Conservation (phyloP, 306 rosid genomes). For the Quercus mongolica region DNA sequence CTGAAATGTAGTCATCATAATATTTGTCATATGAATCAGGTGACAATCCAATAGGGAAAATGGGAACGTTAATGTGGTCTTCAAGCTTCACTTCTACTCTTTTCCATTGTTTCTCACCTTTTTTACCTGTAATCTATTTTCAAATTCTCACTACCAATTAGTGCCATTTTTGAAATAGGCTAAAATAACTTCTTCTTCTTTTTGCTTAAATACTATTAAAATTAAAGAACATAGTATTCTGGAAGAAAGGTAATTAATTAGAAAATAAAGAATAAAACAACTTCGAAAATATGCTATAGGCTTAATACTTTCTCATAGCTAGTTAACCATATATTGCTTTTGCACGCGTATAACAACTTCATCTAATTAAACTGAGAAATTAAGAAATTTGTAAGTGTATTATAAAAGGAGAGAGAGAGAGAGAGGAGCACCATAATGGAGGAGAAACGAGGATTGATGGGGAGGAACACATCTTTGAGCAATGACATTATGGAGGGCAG, state of each 20-base stretch:
- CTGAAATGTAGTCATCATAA: constrained; percentile 42
- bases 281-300: too few species aligned
- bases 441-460: constrained; percentile 49
- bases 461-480: constrained; percentile 35
- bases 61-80: constrained; percentile 44
- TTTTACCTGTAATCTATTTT: constrained; percentile 26
- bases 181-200: not conserved
- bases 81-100: constrained; percentile 42
- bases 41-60: constrained; percentile 22
- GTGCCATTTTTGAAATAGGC: not conserved
- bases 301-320: too few species aligned
- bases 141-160: not conserved
- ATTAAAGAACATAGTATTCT: not conserved
- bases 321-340: too few species aligned
- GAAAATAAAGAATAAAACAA: too few species aligned
- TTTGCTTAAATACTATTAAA: not conserved
- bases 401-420: not conserved
- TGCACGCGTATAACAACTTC: too few species aligned
- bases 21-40: constrained; percentile 27
- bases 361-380: not conserved
- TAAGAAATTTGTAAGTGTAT: not conserved
- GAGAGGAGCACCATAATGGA: constrained; percentile 42
- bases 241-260: too few species aligned
- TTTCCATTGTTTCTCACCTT: constrained; percentile 48
- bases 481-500: not conserved